phyloP scores from a whole-genome alignment of 2,329 filamentous ascomycete genomes.

The Hypoxylon rubiginosum region DNA sequence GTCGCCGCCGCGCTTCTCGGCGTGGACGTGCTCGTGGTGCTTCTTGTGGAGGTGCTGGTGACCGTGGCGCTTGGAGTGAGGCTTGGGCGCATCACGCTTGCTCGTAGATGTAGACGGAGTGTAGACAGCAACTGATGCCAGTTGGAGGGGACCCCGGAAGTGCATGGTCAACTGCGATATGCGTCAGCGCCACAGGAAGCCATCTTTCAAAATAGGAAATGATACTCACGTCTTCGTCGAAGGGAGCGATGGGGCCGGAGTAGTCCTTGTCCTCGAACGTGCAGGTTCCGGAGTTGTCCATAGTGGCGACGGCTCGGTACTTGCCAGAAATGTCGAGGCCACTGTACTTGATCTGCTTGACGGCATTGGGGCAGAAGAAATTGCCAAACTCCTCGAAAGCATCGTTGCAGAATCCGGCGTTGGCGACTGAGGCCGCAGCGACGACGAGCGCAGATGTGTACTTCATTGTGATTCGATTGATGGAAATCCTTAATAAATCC shows the following conservation, averaged over 20 bases:
- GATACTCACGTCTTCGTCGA: conserved; percentile 75
- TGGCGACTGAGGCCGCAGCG: conserved; percentile 46
- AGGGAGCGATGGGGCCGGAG: conserved; percentile 72
- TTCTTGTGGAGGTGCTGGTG: conserved; percentile 67
- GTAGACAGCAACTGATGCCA: conserved; percentile 79
- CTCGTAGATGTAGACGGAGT: conserved; percentile 57
- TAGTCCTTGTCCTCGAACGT: conserved; percentile 65
- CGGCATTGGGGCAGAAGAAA: conserved; percentile 52
- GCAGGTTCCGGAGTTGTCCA: conserved; percentile 70
- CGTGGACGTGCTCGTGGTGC: conserved; percentile 53
- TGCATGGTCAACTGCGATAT: conserved; percentile 75
- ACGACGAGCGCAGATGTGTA: conserved; percentile 46
- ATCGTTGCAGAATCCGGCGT: conserved; percentile 44
- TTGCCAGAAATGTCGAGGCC: conserved; percentile 70
- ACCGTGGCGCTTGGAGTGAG: conserved; percentile 57
- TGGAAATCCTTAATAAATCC: conserved; percentile 16
- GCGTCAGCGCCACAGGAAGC: conserved; percentile 27
- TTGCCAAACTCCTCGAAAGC: conserved; percentile 47
- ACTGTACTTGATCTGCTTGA: conserved; percentile 76
- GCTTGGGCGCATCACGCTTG: conserved; percentile 55
- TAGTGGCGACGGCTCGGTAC: conserved; percentile 74
- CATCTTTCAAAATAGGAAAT: not conserved
- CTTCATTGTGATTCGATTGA: conserved; percentile 41
- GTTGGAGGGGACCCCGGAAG: conserved; percentile 76
- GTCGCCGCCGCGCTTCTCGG: conserved; percentile 65